Base-by-base conservation (phyloP, 768 basidiomycete genomes). In the Daedaleopsis nitida region DNA sequence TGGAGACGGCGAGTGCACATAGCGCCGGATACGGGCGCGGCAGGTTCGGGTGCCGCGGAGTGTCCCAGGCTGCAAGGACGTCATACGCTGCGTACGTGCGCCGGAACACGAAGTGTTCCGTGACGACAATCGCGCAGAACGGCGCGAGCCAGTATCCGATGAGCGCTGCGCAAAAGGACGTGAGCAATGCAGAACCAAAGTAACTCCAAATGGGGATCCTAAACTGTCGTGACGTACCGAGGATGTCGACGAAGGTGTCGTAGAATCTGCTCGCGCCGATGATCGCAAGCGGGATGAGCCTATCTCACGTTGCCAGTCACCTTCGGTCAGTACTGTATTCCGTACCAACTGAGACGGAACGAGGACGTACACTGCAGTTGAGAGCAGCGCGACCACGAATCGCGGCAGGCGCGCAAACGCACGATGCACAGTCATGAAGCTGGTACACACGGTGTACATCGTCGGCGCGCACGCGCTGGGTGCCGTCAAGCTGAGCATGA, bases 391-490 rank as follows among this genome's bases (percentile, higher is more conserved):
- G 60, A 81, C 76, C 17, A 82, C 67, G 73, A 77, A 82, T 14
- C 82, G 76, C 19, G 81, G 81, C 21, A 82, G 66, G 24, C 69
- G 59, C 50, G 70, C 60, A 47, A 77, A 74, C 58, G 71, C 65
- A 21, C 62, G 67, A 13, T 74, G 68, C 9, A 78, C 57, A 9
- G 78, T 71, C 79, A 80, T 78, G 64, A 80, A 70, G 53, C 78
- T 80, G 38, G 79, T 80, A 53, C 79, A 77, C 63, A 77, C 81
- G 17, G 81, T 80, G 66, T 87, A 87, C 76, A 86, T 83, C 39
- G 82, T 81, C 1, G 84, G 85, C 9, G 83, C 83, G 52, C 80
- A 79, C 61, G 83, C 84, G 62, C 80, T 81, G 12, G 81, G 80
- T 37, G 84, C 77, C 51, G 77, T 81, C 63, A 81, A 66, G 16